phyloP scores from a whole-genome alignment of 2,329 filamentous ascomycete species.

The Diplocarpon rosae region DNA sequence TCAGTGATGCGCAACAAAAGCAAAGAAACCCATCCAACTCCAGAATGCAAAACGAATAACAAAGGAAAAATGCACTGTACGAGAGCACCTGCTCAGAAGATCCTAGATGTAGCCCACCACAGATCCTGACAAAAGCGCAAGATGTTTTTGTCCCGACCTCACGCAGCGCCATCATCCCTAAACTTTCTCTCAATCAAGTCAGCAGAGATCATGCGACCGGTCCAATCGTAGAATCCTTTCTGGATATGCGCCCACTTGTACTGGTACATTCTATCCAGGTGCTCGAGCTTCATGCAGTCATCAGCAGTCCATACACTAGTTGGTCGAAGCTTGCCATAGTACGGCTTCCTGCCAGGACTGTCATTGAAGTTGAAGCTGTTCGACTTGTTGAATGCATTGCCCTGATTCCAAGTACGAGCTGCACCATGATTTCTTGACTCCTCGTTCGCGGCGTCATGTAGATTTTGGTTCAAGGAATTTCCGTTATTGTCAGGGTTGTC shows the following conservation, averaged over 20 bases:
- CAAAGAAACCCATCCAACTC: no score
- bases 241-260: conserved; percentile 26
- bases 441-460: neutral
- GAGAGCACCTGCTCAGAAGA: no score
- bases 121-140: no score
- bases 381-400: neutral
- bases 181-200: conserved; percentile 26
- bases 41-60: no score
- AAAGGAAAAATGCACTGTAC: no score
- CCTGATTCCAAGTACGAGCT: neutral
- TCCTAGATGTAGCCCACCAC: no score
- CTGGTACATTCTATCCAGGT: conserved; percentile 19
- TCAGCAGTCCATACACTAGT: conserved; percentile 20
- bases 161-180: conserved; percentile 14
- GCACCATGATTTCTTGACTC: neutral
- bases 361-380: neutral
- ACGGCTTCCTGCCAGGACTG: neutral
- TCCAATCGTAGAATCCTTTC: conserved; percentile 26
- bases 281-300: conserved; percentile 24
- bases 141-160: neutral
- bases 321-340: conserved; percentile 10
- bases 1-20: no score
- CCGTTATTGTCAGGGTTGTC: neutral
- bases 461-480: neutral
- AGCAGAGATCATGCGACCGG: conserved; percentile 23